A percentile compares a stretch with the other conserved stretches of the same genome.
Evolutionary conservation across 2,329 filamentous ascomycete species (phyloP).

Genomic region (Colletotrichum kahawae): DNA sequence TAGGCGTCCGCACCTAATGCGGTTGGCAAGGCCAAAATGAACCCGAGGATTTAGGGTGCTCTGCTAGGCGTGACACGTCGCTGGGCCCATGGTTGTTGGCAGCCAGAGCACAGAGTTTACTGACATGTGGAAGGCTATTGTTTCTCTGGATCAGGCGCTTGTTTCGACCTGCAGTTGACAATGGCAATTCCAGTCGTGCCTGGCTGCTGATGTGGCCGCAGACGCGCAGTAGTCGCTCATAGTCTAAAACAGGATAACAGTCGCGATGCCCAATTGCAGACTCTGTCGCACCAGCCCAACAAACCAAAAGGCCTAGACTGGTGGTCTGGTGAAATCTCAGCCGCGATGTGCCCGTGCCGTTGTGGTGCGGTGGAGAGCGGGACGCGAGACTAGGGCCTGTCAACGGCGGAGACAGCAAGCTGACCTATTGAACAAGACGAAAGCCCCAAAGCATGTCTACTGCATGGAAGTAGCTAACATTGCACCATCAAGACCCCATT

Average conservation of each 20-base stretch:
- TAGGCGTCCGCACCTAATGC: not conserved
- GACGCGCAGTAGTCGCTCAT: not conserved
- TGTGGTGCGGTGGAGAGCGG: not conserved
- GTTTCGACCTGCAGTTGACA: conserved; percentile 2
- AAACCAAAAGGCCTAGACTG: not conserved
- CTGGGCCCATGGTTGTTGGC: not conserved
- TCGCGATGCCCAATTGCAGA: not conserved
- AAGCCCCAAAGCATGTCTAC: not conserved
- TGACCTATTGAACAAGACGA: not conserved
- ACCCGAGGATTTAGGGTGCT: not conserved
- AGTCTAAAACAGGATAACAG: not conserved
- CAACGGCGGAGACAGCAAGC: not conserved
- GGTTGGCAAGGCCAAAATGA: not conserved
- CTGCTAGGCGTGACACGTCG: conserved; percentile 9
- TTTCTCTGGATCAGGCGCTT: conserved; percentile 3
- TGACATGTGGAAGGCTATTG: conserved; percentile 14
- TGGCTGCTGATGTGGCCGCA: not conserved
- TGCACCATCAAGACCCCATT: not conserved
- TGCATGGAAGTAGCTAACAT: not conserved
- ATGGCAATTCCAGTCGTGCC: not conserved
- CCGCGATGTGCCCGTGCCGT: not conserved
- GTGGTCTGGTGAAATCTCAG: not conserved
- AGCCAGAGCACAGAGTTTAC: not conserved
- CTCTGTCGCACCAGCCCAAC: not conserved
- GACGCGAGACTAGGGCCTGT: not conserved